Evolutionary conservation across 2,329 filamentous ascomycete species (phyloP), one percentile per base, ranked within the genome.

Genomic region (Trichoderma brevicompactum): DNA sequence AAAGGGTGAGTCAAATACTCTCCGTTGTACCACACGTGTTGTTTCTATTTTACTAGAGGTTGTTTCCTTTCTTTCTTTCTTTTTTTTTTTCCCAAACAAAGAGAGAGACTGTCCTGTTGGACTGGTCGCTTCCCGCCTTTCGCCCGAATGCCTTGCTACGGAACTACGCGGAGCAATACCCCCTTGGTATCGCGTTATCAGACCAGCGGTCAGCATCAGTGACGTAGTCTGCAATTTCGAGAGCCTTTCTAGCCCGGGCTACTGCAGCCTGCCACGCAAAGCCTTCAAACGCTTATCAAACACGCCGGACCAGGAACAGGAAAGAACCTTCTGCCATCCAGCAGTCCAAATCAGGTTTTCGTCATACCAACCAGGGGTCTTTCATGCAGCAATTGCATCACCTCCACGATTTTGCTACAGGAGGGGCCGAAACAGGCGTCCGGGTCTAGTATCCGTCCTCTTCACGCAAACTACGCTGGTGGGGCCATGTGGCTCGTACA

Each of bases 121-220:
- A 5, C 23, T 28, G 23, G 23, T 28, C 23, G 23, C 23, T 28
- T 28, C 23, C 23, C 23, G 23, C 23, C 23, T 19, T 64, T 54
- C 17, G 41, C 40, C 60, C 60, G 46, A 64, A 46, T 44, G n/a
- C 43, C 38, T 46, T 34, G 23, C 41, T 17, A 49, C 56, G 43
- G 36, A 41, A 10, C 13, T 43, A 9, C 12, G 19, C 38, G 40
- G 38, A 54, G 17, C 43, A 19, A 23, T 19, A 61, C 1, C 41
- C 54, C 54, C 40, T 43, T 36, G 54, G 8, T 17, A 36, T 64
- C 61, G 61, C 52, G 41, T 56, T 64, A 64, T 64, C 61, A 32
- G 44, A 36, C 32, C 36, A 41, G 61, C 61, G 50, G 61, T 64
- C 52, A 56, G 44, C 50, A 15, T 23, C 61, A 56, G 52, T 64